These are phyloP conservation scores for Cucumis melo DNA, from an alignment of 306 rosid species.

Conservation along the genomic window DNA sequence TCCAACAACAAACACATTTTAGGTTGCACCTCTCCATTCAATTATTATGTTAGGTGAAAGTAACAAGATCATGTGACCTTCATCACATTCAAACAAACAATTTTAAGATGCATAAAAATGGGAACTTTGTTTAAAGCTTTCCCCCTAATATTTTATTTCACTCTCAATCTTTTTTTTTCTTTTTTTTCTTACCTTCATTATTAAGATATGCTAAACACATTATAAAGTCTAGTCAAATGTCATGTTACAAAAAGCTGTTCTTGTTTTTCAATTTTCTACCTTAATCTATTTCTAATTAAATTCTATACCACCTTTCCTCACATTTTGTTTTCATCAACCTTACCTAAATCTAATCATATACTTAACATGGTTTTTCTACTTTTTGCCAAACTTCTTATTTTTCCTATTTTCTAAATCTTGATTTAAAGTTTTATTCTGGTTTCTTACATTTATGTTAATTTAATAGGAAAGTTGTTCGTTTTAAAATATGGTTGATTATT, in stretches of 20 bases:
- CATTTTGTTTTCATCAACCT: neutral
- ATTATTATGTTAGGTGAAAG: neutral
- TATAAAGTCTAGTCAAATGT: neutral
- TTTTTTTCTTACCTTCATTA: neutral
- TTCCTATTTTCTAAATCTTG: too few species aligned
- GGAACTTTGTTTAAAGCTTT: neutral
- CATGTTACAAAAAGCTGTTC: neutral
- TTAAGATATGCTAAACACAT: neutral
- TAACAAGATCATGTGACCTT: neutral
- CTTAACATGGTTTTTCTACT: too few species aligned
- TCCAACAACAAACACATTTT: neutral
- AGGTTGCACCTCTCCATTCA: neutral
- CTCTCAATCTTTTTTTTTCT: neutral
- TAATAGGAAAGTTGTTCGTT: too few species aligned
- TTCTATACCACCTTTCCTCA: neutral
- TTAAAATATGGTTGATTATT: neutral
- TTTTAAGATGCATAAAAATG: neutral
- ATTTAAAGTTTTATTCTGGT: too few species aligned
- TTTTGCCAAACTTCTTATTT: too few species aligned
- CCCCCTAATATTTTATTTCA: neutral
- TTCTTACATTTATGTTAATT: too few species aligned
- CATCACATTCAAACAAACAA: neutral
- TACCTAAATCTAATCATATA: too few species aligned
- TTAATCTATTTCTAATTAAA: too few species aligned
- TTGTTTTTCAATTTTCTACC: neutral